Evolutionary conservation across 768 basidiomycete genomes (phyloP).

Genomic region (Serendipita sp.): DNA sequence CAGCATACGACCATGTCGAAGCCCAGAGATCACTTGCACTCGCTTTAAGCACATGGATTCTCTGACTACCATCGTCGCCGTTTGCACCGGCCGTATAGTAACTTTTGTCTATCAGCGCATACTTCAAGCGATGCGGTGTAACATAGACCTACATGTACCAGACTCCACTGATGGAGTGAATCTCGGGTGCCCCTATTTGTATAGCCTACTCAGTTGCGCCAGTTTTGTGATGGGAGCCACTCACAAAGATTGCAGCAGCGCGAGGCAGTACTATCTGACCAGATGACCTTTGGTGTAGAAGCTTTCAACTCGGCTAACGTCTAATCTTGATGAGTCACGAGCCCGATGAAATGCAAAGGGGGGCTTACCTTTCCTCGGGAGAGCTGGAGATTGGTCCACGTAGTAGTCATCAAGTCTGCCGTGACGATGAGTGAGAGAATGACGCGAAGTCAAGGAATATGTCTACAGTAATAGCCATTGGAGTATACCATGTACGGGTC

Average conservation of each 20-base stretch:
- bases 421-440: too few species aligned
- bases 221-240: background rate
- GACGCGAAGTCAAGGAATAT: background rate
- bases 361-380: background rate
- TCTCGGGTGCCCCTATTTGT: conserved; percentile 7
- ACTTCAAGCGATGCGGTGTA: background rate
- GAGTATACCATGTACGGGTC: conserved; percentile 11
- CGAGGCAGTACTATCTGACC: conserved; percentile 7
- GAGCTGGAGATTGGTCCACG: conserved; percentile 5
- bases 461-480: conserved; percentile 6
- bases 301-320: conserved; percentile 2
- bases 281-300: conserved; percentile 9
- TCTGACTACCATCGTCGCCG: conserved; percentile 4
- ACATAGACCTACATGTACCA: conserved; percentile 9
- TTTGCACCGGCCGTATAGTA: conserved; percentile 4
- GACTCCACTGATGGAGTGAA: background rate
- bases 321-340: background rate
- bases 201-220: too few species aligned
- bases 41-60: conserved; percentile 2
- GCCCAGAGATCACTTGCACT: conserved; percentile 2
- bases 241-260: conserved; percentile 11
- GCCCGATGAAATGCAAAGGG: background rate
- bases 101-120: background rate
- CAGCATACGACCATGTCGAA: conserved; percentile 7
- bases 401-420: conserved; percentile 3